Evolutionary conservation across 768 basidiomycete genomes (phyloP).

Genomic region (Suillus decipiens): DNA sequence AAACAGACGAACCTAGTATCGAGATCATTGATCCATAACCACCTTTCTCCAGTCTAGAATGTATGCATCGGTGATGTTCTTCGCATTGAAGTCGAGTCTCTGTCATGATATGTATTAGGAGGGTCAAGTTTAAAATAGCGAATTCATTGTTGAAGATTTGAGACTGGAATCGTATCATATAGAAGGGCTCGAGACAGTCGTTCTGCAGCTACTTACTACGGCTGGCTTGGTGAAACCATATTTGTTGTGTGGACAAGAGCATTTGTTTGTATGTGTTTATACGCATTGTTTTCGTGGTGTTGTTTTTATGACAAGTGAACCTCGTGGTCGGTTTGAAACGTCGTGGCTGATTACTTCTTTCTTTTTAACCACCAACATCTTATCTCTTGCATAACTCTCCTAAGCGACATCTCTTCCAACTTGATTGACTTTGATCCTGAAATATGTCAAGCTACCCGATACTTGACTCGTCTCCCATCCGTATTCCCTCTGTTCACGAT

Average conservation of each 20-base stretch:
- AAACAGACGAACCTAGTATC: background rate
- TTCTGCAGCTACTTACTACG: background rate
- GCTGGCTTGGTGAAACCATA: background rate
- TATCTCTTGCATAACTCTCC: slow-evolving; percentile 7
- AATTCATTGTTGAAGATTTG: background rate
- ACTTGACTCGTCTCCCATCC: slow-evolving; percentile 35
- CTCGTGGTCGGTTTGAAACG: slow-evolving; percentile 2
- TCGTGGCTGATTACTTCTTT: slow-evolving; percentile 1
- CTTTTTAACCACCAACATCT: slow-evolving; percentile 10
- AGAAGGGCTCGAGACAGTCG: background rate
- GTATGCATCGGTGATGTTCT: background rate
- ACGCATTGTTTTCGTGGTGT: slow-evolving; percentile 3
- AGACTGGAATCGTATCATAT: background rate
- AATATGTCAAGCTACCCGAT: slow-evolving; percentile 35
- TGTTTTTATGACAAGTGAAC: background rate
- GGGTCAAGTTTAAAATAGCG: too few relatives aligned
- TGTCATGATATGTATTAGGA: background rate
- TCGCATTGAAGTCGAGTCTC: background rate
- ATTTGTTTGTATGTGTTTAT: slow-evolving; percentile 2
- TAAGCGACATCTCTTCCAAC: slow-evolving; percentile 1
- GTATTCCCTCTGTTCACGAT: slow-evolving; percentile 17
- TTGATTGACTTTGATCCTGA: slow-evolving; percentile 3
- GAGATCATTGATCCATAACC: background rate
- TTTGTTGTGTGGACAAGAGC: background rate
- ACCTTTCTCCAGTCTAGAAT: background rate